Conservation (phyloP, 1,139 yeast genomes). For the Pichia sp. region DNA sequence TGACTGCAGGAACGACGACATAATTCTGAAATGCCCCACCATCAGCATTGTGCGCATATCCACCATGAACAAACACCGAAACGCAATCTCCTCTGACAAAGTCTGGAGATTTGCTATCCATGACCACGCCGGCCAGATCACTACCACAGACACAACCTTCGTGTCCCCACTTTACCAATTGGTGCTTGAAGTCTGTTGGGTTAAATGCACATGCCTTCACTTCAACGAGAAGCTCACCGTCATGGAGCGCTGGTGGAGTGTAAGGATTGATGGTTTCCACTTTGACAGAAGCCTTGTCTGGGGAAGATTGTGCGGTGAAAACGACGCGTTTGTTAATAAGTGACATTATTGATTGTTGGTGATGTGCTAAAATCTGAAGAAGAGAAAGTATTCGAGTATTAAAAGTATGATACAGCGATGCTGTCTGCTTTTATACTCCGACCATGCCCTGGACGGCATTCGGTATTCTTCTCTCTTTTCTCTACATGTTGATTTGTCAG, state of each 20-base stretch:
- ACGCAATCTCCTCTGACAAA: conserved; percentile 50
- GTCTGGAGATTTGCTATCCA: conserved; percentile 32
- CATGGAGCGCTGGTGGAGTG: not conserved
- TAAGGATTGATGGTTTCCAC: too few species aligned
- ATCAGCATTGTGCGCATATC: conserved; percentile 28
- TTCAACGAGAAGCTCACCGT: conserved; percentile 44
- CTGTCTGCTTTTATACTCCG: too few species aligned
- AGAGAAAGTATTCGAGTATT: too few species aligned
- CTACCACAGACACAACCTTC: conserved; percentile 48
- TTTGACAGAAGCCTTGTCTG: too few species aligned
- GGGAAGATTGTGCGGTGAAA: too few species aligned
- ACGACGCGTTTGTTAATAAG: too few species aligned
- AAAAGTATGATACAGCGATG: too few species aligned
- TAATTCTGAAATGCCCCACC: conserved; percentile 61
- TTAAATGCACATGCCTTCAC: conserved; percentile 57
- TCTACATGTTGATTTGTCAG: too few species aligned
- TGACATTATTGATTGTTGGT: too few species aligned
- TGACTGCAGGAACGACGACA: conserved; percentile 25
- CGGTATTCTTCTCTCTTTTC: too few species aligned
- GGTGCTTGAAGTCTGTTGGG: conserved; percentile 73
- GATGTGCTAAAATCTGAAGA: too few species aligned
- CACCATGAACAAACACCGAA: conserved; percentile 46
- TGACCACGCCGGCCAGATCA: conserved; percentile 56
- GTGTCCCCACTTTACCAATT: conserved; percentile 31
- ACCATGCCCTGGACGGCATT: too few species aligned